Percentiles rank a stretch among this genome's conserved stretches.
phyloP scores from a whole-genome alignment of 495 filamentous ascomycete species.

The Penicillium ochrochloron region DNA sequence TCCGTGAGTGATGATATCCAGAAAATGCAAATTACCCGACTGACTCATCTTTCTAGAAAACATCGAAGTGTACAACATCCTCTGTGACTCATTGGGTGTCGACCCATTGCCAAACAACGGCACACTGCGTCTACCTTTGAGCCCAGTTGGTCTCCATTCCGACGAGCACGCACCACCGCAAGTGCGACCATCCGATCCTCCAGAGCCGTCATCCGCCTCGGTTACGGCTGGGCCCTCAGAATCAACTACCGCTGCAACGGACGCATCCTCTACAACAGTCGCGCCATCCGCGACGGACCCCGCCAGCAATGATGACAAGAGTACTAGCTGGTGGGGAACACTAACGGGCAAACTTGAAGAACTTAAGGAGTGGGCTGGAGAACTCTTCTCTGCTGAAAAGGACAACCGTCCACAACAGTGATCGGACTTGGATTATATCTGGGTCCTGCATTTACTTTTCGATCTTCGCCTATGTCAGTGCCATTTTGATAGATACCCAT shows the following conservation, averaged over 20 bases:
- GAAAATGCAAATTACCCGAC: not conserved
- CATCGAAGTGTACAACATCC: constrained; percentile 90
- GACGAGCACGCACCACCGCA: constrained; percentile 45
- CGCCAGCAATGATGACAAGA: constrained; percentile 33
- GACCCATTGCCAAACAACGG: constrained; percentile 77
- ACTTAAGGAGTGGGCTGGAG: constrained; percentile 45
- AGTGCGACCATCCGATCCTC: constrained; percentile 47
- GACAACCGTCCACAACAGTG: constrained; percentile 35
- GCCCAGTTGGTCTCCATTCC: constrained; percentile 69
- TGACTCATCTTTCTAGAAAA: constrained; percentile 64
- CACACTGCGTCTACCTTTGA: constrained; percentile 79
- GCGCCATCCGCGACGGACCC: constrained; percentile 25
- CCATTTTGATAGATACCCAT: constrained; percentile 29
- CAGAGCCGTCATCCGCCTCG: constrained; percentile 16
- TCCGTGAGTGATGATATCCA: constrained; percentile 65
- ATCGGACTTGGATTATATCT: not conserved
- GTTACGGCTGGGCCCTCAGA: constrained; percentile 10
- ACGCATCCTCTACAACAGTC: constrained; percentile 15
- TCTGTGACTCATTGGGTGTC: constrained; percentile 83
- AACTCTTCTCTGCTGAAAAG: constrained; percentile 40
- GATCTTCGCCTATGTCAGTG: constrained; percentile 10
- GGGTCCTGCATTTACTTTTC: constrained; percentile 8
- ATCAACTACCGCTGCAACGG: constrained; percentile 25
- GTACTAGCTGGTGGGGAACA: constrained; percentile 38
- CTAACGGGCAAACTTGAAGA: constrained; percentile 43